These are phyloP conservation scores for Carallia brachiata DNA, from an alignment of 345 rosid species.

Conservation along the genomic window DNA sequence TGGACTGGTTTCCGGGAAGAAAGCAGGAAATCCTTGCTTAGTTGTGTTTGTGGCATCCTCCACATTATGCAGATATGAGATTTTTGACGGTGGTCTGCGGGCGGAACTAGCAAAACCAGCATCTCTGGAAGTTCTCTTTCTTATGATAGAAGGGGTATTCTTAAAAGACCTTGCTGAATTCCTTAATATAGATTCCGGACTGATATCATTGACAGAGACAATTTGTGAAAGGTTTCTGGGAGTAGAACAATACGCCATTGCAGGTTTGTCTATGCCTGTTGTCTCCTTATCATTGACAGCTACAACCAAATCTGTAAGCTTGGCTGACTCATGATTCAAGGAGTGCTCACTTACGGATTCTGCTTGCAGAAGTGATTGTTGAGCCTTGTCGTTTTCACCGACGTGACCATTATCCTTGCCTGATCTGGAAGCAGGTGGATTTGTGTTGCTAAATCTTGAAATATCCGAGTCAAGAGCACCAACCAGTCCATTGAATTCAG, in stretches of 20 bases:
- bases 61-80: not conserved
- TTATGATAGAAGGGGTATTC: constrained; percentile 25
- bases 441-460: not conserved
- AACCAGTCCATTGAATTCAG: not conserved
- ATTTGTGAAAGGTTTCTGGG: not conserved
- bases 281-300: not conserved
- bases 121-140: constrained; percentile 17
- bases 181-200: constrained; percentile 23
- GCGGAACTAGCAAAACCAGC: not conserved
- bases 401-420: not conserved
- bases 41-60: not conserved
- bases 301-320: not conserved
- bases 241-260: not conserved
- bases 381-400: constrained; percentile 4
- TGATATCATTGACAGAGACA: not conserved
- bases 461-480: not conserved
- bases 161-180: constrained; percentile 24
- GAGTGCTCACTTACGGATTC: constrained; percentile 6
- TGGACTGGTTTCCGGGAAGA: not conserved
- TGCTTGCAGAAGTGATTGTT: not conserved
- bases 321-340: constrained; percentile 3
- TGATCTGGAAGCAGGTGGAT: not conserved
- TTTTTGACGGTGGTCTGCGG: constrained; percentile 9
- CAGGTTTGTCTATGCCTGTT: not conserved
- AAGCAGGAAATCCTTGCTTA: not conserved